Evolutionary conservation across 2,329 filamentous ascomycete species (phyloP), one percentile per base, ranked within the genome.

Genomic region (Hirsutella rhossiliensis): DNA sequence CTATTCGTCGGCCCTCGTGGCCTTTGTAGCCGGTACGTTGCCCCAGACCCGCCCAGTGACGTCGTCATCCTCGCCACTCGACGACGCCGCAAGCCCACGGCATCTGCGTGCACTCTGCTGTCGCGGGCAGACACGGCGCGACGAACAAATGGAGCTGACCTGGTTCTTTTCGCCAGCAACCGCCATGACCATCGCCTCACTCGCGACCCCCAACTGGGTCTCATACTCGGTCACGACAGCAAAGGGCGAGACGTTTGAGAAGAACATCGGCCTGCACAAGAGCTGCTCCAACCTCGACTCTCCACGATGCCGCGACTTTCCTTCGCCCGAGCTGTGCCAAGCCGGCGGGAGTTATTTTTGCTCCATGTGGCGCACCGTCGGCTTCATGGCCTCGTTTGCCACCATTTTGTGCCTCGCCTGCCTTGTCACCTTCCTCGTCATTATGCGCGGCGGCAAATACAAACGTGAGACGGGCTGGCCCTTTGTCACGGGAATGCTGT

Each of bases 341-440:
- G 53, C 56, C 31, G 60, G 54, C 23, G 76, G 82, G 53, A 73
- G 78, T 42, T 78, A 80, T 56, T 96, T 97, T 66, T 97, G 92
- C 70, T 84, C 80, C 54, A 84, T 94, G 74, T 98, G 90, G 90
- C 77, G 85, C 47, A 87, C 80, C 23, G 80, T 87, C 31, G 88
- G 86, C 20, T 97, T 96, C 64, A 65, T 95, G 50, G 87, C 94
- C 68, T 85, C 82, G 43, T 85, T 96, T 54, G 76, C 84, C 8
- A 77, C 87, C 32, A 80, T 95, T n/a, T 61, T 92, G 34, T 82
- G 94, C 62, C 75, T 92, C 36, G 87, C 84, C 44, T 80, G 80
- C 7, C 64, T 94, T n/a, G 80, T 94, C 27, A 78, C 81, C 17
- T 95, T 90, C 62, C 57, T 82, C 28, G 77, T 94, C 41, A 78